A percentile compares a stretch with the other conserved stretches of the same genome.
Evolutionary conservation across 352 stramenopile species (phyloP).

Genomic region (Pythium diclinum): DNA sequence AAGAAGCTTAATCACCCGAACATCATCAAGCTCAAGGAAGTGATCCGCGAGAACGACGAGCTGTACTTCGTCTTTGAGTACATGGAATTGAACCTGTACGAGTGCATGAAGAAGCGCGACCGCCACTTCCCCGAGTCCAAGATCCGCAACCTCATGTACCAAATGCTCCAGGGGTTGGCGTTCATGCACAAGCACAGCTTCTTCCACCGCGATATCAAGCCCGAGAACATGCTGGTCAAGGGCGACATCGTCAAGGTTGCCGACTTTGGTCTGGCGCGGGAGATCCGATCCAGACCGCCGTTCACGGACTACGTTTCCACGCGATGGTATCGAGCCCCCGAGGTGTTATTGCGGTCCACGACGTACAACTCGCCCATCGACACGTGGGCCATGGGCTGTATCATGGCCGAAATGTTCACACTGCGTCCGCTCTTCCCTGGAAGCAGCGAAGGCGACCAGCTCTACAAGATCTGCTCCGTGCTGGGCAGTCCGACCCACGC

Average conservation of each 20-base stretch:
- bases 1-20: conserved; percentile 96
- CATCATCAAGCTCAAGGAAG: conserved; percentile 98
- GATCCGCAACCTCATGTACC: conserved; percentile 96
- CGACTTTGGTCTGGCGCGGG: conserved; percentile 96
- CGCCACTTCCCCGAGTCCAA: conserved; percentile 91
- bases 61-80: conserved; percentile 99
- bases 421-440: conserved; percentile 97
- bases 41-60: conserved; percentile 96
- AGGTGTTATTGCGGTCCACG: conserved; percentile 93
- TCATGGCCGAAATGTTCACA: conserved; percentile 97
- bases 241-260: conserved; percentile 96
- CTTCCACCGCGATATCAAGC: conserved; percentile 99
- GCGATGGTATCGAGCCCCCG: conserved; percentile 87
- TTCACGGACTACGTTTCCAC: conserved; percentile 79
- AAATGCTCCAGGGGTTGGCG: conserved; percentile 96
- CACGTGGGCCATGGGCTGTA: conserved; percentile 96
- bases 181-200: conserved; percentile 99
- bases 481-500: conserved; percentile 88
- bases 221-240: conserved; percentile 97
- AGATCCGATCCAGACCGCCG: conserved; percentile 66
- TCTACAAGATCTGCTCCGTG: conserved; percentile 98
- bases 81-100: conserved; percentile 98
- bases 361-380: conserved; percentile 98
- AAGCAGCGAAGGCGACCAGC: conserved; percentile 95
- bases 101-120: conserved; percentile 94